phyloP scores from a whole-genome alignment of 176 grass and related monocot species.

The Poa pratensis region DNA sequence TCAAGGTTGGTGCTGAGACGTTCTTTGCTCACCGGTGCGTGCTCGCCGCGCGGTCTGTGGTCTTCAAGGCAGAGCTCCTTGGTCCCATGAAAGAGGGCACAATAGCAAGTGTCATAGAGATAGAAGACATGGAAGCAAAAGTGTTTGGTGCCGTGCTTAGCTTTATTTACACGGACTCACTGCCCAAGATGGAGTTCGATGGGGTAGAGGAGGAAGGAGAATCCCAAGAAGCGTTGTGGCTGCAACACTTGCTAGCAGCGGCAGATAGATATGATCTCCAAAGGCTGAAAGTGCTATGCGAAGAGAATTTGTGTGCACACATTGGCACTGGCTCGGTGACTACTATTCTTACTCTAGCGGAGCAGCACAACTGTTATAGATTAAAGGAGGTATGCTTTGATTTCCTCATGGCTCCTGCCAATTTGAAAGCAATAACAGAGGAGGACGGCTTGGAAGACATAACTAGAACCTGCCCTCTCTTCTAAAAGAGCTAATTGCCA shows the following conservation, averaged over 20 bases:
- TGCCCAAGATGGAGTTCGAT: not conserved
- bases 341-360: not conserved
- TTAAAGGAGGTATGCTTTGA: not conserved
- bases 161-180: not conserved
- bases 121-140: not conserved
- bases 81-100: not conserved
- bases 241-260: not conserved
- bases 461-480: not conserved
- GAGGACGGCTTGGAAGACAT: not conserved
- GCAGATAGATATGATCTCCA: conserved; percentile 1
- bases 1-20: not conserved
- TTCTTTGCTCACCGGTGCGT: not conserved
- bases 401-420: not conserved
- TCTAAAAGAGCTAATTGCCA: not conserved
- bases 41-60: not conserved
- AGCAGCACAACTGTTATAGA: not conserved
- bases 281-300: not conserved
- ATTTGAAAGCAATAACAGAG: not conserved
- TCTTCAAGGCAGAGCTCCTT: not conserved
- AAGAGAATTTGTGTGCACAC: not conserved
- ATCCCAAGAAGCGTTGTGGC: not conserved
- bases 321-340: not conserved
- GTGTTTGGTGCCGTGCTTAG: not conserved
- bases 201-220: not conserved
- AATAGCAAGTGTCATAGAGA: not conserved